Base-by-base conservation (phyloP, 768 basidiomycete genomes). In the Ephemerocybe angulata region DNA sequence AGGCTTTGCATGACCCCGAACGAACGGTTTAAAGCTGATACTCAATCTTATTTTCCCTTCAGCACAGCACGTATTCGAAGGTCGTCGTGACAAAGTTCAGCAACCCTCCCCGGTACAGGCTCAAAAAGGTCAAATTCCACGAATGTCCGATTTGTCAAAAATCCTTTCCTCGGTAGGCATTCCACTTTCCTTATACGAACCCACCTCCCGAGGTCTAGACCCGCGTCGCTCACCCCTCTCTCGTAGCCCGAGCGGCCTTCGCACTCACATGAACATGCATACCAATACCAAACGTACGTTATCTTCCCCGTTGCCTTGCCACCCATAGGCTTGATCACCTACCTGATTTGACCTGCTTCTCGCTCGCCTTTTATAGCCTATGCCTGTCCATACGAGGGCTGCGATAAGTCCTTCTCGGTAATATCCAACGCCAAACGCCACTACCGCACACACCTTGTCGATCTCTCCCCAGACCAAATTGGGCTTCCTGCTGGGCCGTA, bases 391-490 rank as follows among this genome's bases (percentile, higher is more conserved):
- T 76, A 80, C 33, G 67, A 75, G 21, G 72, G 72, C 21, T 86
- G 84, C 62, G 67, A 67, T 28, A 82, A 83, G 58, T 69, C 73
- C 2, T 86, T 86, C 62, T 82, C 81, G 13, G 84, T 86, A 21
- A 76, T 83, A 22, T 85, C 84, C 3, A 86, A 86, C 59, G 83
- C 84, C 8, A 83, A 81, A 60, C 75, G 84, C 40, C 84, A 86
- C 62, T 75, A 85, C 56, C 80, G 83, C 31, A 84, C 82, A 7
- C 84, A 86, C 54, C 81, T 83, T 29, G 73, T 83, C 40, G 73
- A 74, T 0, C 44, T 68, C 1, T 50, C 58, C 4, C 49, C 60
- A 21, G 62, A 64, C 24, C 65, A 64, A 25, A 41, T 41, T 13
- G 56, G 46, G 19, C 50, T 53, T n/a, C 30, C 55, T 25, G 27